These are phyloP conservation scores for Ephemerocybe angulata DNA, from an alignment of 768 basidiomycete species.

Conservation along the genomic window DNA sequence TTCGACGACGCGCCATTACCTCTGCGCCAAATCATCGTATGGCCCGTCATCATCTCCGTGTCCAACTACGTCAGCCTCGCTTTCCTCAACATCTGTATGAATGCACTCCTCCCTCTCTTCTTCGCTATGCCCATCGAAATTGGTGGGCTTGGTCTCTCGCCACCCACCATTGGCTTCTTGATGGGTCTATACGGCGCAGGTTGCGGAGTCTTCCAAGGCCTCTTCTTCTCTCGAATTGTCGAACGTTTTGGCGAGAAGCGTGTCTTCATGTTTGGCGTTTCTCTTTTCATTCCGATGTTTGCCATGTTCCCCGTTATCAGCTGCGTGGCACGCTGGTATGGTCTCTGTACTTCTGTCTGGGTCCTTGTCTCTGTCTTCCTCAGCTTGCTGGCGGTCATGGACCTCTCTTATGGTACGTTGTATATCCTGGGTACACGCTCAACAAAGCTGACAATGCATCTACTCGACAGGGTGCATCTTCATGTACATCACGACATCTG, in stretches of 20 bases:
- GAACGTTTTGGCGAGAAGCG: conserved; percentile 39
- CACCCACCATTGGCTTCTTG: conserved; percentile 61
- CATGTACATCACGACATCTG: conserved; percentile 47
- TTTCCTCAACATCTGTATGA: conserved; percentile 52
- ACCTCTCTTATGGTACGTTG: conserved; percentile 42
- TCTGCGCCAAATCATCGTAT: conserved; percentile 41
- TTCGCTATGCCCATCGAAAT: conserved; percentile 61
- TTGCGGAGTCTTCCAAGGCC: conserved; percentile 38
- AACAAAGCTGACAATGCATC: background rate
- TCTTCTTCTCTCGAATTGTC: conserved; percentile 41
- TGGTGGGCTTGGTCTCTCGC: conserved; percentile 63
- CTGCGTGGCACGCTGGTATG: conserved; percentile 32
- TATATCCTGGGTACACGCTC: background rate
- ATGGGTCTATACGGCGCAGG: conserved; percentile 37
- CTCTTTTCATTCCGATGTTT: conserved; percentile 35
- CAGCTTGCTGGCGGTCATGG: conserved; percentile 33
- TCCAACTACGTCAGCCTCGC: conserved; percentile 67
- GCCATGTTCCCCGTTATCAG: conserved; percentile 48
- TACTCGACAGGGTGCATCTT: conserved; percentile 39
- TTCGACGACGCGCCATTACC: conserved; percentile 31
- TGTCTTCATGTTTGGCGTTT: conserved; percentile 37
- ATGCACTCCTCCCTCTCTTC: conserved; percentile 64
- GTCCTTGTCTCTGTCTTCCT: conserved; percentile 28
- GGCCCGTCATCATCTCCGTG: conserved; percentile 61
- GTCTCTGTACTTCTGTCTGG: conserved; percentile 37